phyloP scores from a whole-genome alignment of 768 basidiomycete genomes.

The Nidularia pulvinata region DNA sequence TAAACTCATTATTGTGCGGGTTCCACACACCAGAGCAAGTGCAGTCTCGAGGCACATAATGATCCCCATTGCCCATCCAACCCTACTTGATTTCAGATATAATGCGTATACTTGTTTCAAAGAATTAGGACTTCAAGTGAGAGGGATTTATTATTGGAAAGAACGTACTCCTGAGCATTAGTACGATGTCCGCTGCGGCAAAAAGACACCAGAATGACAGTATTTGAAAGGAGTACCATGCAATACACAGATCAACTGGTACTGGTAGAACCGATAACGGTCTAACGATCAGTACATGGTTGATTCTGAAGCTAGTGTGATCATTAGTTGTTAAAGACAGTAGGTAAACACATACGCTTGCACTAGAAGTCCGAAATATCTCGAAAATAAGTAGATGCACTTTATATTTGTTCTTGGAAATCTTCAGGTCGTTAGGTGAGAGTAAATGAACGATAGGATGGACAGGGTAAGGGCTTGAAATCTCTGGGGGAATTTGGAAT shows the following conservation, averaged over 20 bases:
- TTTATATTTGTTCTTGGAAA: background rate
- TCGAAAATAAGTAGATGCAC: background rate
- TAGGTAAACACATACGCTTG: background rate
- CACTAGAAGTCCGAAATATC: background rate
- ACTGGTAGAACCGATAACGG: background rate
- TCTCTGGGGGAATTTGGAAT: slow-evolving; percentile 4
- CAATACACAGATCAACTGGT: background rate
- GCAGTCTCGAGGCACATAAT: background rate
- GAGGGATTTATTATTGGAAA: background rate
- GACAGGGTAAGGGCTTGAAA: background rate
- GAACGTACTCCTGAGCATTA: slow-evolving; percentile 12
- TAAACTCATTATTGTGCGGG: background rate
- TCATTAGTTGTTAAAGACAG: too few species aligned
- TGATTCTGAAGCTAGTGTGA: background rate
- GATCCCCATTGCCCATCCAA: background rate
- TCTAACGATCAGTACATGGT: background rate
- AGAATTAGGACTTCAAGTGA: background rate
- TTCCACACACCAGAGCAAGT: slow-evolving; percentile 2
- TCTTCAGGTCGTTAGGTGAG: background rate
- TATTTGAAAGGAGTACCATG: slow-evolving; percentile 11
- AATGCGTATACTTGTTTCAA: background rate
- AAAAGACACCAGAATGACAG: slow-evolving; percentile 9
- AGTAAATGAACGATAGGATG: background rate
- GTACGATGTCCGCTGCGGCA: slow-evolving; percentile 7
- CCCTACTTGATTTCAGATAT: background rate